phyloP scores from a whole-genome alignment of 208 protist genomes.

The Hexamita inflata region DNA sequence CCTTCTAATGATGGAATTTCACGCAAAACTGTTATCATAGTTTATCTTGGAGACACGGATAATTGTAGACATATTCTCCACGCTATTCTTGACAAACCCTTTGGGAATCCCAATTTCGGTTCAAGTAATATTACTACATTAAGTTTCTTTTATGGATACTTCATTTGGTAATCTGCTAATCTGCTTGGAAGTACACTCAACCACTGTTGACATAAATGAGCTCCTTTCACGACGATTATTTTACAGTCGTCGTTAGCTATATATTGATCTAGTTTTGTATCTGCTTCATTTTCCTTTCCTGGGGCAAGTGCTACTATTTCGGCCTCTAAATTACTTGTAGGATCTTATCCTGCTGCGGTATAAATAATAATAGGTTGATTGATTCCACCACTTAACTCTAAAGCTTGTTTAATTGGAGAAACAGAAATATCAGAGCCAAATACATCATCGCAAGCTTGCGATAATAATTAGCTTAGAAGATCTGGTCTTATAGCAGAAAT shows the following conservation, averaged over 20 bases:
- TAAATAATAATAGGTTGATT: constrained; percentile 1
- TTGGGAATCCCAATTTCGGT: neutral
- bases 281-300: neutral
- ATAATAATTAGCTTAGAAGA: no score
- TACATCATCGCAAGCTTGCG: neutral
- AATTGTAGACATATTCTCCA: constrained; percentile 2
- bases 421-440: neutral
- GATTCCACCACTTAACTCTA: neutral
- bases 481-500: no score
- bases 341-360: neutral
- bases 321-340: neutral
- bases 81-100: neutral
- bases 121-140: constrained; percentile 4
- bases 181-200: neutral
- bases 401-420: neutral
- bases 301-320: neutral
- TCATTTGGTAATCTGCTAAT: neutral
- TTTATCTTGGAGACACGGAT: neutral
- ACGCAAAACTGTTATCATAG: neutral
- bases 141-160: neutral
- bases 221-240: constrained; percentile 8
- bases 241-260: neutral
- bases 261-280: neutral
- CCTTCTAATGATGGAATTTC: neutral
- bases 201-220: neutral